Conservation (phyloP, 768 basidiomycete species). For the Gymnopilus dilepis region DNA sequence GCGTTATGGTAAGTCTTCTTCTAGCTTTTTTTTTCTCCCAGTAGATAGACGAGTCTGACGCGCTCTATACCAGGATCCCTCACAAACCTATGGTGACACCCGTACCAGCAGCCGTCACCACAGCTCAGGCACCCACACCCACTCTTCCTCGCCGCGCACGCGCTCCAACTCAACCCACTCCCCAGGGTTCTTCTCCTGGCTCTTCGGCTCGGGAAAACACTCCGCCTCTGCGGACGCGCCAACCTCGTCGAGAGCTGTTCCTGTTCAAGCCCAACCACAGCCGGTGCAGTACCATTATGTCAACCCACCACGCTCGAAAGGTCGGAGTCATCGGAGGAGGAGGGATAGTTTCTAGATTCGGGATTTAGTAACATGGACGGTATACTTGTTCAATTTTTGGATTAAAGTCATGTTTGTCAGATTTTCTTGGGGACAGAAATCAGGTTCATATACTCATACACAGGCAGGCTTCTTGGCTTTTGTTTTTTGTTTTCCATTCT, state of each 20-base stretch:
- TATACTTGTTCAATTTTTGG: not conserved
- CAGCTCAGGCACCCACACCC: not conserved
- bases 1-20: constrained; percentile 8
- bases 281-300: constrained; percentile 6
- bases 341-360: not conserved
- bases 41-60: not conserved
- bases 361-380: not conserved
- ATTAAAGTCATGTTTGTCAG: no score
- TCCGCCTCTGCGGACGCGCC: no score
- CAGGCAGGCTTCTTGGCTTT: no score
- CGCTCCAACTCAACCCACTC: not conserved
- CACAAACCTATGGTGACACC: not conserved
- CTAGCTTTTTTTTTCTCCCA: not conserved
- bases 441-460: no score
- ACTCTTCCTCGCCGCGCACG: not conserved
- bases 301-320: not conserved
- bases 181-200: not conserved
- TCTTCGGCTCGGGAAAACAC: constrained; percentile 1
- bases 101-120: not conserved
- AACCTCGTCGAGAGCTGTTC: not conserved
- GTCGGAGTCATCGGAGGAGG: not conserved
- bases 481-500: no score
- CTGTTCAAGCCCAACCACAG: no score
- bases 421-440: no score
- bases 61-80: not conserved